These are phyloP conservation scores for Picea mariana DNA, from an alignment of 83 land plant species.

Conservation along the genomic window DNA sequence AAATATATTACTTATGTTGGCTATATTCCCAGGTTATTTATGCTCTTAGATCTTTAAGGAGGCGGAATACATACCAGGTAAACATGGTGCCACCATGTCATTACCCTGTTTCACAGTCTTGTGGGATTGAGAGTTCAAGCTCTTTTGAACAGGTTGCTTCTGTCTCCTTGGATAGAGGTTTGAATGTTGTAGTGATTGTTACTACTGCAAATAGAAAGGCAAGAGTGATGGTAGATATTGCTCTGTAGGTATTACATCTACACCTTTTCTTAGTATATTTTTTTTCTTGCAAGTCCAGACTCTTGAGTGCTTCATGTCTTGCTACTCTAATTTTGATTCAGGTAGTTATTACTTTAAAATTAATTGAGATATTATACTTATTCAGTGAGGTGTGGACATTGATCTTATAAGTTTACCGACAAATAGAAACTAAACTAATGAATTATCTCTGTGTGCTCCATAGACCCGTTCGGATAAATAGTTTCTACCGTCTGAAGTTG, in stretches of 20 bases:
- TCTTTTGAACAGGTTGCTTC: background rate
- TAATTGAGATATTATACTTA: background rate
- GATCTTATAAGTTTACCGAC: background rate
- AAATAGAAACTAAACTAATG: background rate
- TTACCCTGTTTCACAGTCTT: background rate
- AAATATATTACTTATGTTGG: background rate
- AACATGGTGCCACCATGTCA: conserved; percentile 12
- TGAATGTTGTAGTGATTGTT: background rate
- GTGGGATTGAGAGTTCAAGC: background rate
- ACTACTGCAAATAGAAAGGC: conserved; percentile 1
- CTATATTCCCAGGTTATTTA: background rate
- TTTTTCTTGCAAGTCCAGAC: background rate
- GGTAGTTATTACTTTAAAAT: conserved; percentile 23
- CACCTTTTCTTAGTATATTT: background rate
- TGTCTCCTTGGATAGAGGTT: background rate
- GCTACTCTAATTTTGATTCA: conserved; percentile 51
- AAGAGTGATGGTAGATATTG: background rate
- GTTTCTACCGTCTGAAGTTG: conserved; percentile 37
- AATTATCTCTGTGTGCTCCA: background rate
- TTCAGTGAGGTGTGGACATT: background rate
- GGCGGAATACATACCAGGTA: background rate
- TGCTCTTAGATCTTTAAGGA: background rate
- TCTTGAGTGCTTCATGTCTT: conserved; percentile 35
- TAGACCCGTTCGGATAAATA: conserved; percentile 47
- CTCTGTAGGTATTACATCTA: background rate